Evolutionary conservation across 73 alveolate species (phyloP).

Genomic region (Tetrahymena elliotti): DNA sequence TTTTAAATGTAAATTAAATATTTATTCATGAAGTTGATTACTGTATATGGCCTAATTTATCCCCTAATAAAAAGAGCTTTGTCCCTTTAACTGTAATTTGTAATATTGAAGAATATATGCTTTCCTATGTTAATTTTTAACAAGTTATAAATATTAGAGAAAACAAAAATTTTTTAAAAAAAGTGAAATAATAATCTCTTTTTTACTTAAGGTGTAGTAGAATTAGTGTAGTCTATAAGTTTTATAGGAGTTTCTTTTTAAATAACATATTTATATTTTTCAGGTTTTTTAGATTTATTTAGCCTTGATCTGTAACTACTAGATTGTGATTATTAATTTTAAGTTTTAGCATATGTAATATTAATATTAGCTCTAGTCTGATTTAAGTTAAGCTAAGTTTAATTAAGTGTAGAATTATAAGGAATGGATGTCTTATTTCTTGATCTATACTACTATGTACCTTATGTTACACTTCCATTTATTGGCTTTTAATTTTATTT

Average conservation of each 20-base stretch:
- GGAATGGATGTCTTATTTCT: neutral
- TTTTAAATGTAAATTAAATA: neutral
- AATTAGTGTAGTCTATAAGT: neutral
- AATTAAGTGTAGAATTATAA: neutral
- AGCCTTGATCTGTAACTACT: neutral
- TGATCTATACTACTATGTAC: neutral
- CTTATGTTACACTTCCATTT: neutral
- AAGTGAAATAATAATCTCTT: neutral
- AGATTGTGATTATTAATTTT: neutral
- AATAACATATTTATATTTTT: neutral
- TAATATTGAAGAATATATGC: neutral
- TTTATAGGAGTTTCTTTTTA: neutral
- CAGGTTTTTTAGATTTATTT: neutral
- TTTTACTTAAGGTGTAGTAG: neutral
- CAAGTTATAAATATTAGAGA: neutral
- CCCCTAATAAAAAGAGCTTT: neutral
- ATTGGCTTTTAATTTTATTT: neutral
- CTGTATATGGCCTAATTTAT: neutral
- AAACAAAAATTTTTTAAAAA: neutral
- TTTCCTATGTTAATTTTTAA: neutral
- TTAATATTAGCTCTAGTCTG: neutral
- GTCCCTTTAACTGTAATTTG: neutral
- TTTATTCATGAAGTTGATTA: neutral
- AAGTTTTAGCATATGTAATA: neutral
- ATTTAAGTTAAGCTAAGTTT: neutral